Evolutionary conservation across 179 eudicot species (phyloP), one percentile per base, ranked within the genome.

Genomic region (Spergularia azorica): DNA sequence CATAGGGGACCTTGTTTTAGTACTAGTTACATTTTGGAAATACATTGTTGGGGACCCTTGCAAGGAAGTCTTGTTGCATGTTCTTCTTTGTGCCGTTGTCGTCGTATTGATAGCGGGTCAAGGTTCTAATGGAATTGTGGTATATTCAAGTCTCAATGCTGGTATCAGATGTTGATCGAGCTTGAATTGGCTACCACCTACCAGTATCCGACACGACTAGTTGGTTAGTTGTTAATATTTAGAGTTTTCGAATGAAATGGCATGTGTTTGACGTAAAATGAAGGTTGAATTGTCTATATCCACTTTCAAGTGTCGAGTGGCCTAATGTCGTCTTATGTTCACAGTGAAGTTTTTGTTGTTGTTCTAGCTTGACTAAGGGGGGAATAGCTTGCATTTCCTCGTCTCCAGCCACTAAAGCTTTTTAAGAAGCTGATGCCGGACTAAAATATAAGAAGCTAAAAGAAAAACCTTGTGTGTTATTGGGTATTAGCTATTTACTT

Each of bases 31-130:
- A 69, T 58, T 78, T 78, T 74, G 76, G 85, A 78, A 64, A 64
- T 65, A 78, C 52, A 58, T 77, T 78, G 76, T 9, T 78, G 72
- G 72, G 72, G 69, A 78, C 85, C 79, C 72, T 82, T 78, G 39
- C 58, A 21, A 46, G 32, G 10, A 69, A 55, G 51, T 32, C 52
- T 50, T 16, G 36, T 64, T 79, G 79, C 82, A 75, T 82, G 78
- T 73, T 57, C 15, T 59, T 55, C 76, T 71, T 36, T n/a, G 38
- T 67, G 75, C 46, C 41, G 76, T 32, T 71, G 74, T 63, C 60
- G 62, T 43, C n/a, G 51, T 1, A 41, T 18, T 76, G 64, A 10
- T 39, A 39, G 0, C 7, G 21, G 39, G 12, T 73, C 64, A 20
- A 18, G 10, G 11, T 60, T 60, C 0, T 7, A 2, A 59, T 18